A percentile compares a stretch with the other conserved stretches of the same genome.
phyloP scores from a whole-genome alignment of 2,329 filamentous ascomycete species.

The Niveomyces coronatus region DNA sequence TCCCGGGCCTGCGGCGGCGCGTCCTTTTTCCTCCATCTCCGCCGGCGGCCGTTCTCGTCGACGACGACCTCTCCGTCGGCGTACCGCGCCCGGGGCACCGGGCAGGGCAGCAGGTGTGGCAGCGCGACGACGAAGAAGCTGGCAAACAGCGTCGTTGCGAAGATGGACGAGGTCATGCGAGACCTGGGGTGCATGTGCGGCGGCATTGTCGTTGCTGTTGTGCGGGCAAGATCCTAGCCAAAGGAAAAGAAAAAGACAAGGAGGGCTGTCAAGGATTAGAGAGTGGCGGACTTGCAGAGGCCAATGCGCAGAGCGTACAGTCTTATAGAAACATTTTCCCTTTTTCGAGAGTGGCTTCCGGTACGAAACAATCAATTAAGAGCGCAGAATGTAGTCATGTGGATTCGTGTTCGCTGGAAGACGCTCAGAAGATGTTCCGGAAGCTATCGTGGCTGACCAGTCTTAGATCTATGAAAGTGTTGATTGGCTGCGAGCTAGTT shows the following conservation, averaged over 20 bases:
- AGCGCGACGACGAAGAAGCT: slow-evolving; percentile 88
- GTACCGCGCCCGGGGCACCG: slow-evolving; percentile 63
- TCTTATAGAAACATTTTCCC: too few species aligned
- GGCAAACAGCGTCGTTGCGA: slow-evolving; percentile 81
- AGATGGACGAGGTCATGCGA: slow-evolving; percentile 85
- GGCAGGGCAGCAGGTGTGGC: slow-evolving; percentile 85
- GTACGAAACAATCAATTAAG: too few species aligned
- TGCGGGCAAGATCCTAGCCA: background rate
- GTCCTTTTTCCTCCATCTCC: slow-evolving; percentile 31
- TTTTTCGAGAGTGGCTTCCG: too few species aligned
- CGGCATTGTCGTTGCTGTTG: slow-evolving; percentile 47
- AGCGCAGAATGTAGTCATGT: too few species aligned
- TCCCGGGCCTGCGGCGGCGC: slow-evolving; percentile 30
- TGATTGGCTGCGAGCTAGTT: too few species aligned
- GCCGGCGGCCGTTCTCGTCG: slow-evolving; percentile 35
- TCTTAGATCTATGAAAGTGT: too few species aligned
- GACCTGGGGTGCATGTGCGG: slow-evolving; percentile 90
- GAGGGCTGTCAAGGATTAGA: slow-evolving; percentile 3
- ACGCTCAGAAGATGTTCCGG: too few species aligned
- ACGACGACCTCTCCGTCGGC: slow-evolving; percentile 54
- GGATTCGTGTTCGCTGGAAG: too few species aligned
- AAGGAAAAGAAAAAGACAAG: background rate
- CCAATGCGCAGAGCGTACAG: too few species aligned
- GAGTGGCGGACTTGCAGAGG: too few species aligned
- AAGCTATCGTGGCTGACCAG: too few species aligned